Conservation (phyloP, 1,139 yeast species). For the Scheffersomyces illinoinensis region DNA sequence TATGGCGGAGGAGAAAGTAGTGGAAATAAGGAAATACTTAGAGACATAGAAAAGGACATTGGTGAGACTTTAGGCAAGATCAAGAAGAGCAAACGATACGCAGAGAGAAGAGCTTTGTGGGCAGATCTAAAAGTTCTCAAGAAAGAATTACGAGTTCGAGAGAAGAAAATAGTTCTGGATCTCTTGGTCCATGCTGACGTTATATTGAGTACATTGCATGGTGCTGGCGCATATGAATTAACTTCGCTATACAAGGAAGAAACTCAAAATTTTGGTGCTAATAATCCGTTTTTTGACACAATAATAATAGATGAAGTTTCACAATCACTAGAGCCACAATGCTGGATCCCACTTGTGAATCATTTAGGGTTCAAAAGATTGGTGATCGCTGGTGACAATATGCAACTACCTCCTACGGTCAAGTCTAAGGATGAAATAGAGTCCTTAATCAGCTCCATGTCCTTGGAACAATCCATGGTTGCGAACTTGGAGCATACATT, state of each 20-base stretch:
- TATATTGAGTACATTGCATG: conserved; percentile 82
- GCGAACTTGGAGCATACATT: conserved; percentile 61
- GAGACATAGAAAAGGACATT: conserved; percentile 73
- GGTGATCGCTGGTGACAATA: conserved; percentile 83
- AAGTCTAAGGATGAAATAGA: conserved; percentile 38
- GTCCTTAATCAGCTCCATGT: conserved; percentile 25
- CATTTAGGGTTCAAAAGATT: conserved; percentile 61
- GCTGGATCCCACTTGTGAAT: conserved; percentile 90
- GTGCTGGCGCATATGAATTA: conserved; percentile 75
- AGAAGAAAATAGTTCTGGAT: conserved; percentile 61
- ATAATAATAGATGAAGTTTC: conserved; percentile 94
- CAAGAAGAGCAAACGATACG: conserved; percentile 64
- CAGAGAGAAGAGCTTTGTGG: conserved; percentile 69
- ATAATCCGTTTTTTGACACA: conserved; percentile 63
- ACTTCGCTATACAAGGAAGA: conserved; percentile 44
- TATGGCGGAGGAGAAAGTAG: conserved; percentile 27
- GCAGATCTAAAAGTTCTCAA: conserved; percentile 66
- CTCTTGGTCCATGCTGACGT: conserved; percentile 64
- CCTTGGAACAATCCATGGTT: conserved; percentile 11
- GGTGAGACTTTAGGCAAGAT: conserved; percentile 56
- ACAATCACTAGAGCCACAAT: conserved; percentile 90
- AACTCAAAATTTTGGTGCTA: conserved; percentile 15
- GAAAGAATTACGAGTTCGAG: conserved; percentile 69
- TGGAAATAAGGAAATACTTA: conserved; percentile 61
- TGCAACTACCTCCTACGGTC: conserved; percentile 82